Conservation (phyloP, 1,284 basidiomycete genomes). For the Leccinum fallax region DNA sequence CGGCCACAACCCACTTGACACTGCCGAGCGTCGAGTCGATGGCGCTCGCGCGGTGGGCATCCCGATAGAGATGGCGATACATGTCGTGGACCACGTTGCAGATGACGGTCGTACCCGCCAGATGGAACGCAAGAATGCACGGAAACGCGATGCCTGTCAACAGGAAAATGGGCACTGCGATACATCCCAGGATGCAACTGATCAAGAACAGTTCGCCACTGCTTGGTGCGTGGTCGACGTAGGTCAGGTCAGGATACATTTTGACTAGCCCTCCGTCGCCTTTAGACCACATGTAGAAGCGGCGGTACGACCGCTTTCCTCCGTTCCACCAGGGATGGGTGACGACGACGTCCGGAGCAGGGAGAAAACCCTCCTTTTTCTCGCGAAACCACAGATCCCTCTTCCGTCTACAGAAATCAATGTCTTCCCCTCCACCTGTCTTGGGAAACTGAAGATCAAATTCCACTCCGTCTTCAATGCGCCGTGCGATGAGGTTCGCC, state of each 20-base stretch:
- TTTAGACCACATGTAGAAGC: constrained; percentile 61
- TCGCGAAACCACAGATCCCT: constrained; percentile 40
- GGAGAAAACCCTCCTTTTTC: constrained; percentile 45
- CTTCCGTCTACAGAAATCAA: constrained; percentile 59
- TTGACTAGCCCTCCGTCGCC: constrained; percentile 57
- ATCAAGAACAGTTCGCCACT: constrained; percentile 49
- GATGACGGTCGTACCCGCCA: constrained; percentile 36
- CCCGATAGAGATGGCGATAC: constrained; percentile 48
- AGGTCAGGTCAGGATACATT: constrained; percentile 49
- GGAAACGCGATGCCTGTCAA: constrained; percentile 14
- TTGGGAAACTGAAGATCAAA: constrained; percentile 56
- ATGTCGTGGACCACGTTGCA: constrained; percentile 51
- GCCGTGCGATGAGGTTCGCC: constrained; percentile 55
- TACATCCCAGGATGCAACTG: constrained; percentile 19
- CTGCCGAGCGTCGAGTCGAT: constrained; percentile 42
- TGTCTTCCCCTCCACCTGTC: constrained; percentile 66
- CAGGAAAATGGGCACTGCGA: constrained; percentile 14
- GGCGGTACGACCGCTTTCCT: constrained; percentile 50
- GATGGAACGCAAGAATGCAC: constrained; percentile 25
- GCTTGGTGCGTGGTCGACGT: constrained; percentile 50
- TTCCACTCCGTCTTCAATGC: constrained; percentile 46
- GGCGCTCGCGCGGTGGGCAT: constrained; percentile 36
- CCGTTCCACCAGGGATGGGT: constrained; percentile 62
- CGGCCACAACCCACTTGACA: constrained; percentile 42
- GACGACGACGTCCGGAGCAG: constrained; percentile 50